phyloP scores from a whole-genome alignment of 2,329 filamentous ascomycete genomes.

The Trichoderma koningiopsis region DNA sequence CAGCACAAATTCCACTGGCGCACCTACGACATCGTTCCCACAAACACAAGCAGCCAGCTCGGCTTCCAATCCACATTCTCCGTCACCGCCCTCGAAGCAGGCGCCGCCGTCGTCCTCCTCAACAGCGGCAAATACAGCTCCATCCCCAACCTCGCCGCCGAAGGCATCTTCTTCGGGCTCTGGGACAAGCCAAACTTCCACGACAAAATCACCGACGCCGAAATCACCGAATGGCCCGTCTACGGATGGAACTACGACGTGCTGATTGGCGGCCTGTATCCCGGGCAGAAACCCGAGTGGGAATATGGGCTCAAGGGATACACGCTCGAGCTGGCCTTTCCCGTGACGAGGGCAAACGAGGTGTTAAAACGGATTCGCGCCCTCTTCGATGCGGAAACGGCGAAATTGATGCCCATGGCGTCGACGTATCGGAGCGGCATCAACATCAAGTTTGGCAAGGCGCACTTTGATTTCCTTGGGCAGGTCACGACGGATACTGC shows the following conservation, averaged over 20 bases:
- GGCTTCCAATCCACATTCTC: slow-evolving; percentile 58
- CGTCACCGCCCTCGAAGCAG: slow-evolving; percentile 47
- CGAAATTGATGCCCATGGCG: slow-evolving; percentile 50
- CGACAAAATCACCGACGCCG: slow-evolving; percentile 50
- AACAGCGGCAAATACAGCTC: slow-evolving; percentile 51
- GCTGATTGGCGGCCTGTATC: slow-evolving; percentile 54
- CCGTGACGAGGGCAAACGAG: slow-evolving; percentile 51
- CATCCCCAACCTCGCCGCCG: slow-evolving; percentile 52
- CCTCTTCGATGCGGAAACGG: slow-evolving; percentile 51
- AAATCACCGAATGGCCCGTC: slow-evolving; percentile 51
- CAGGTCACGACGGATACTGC: slow-evolving; percentile 52
- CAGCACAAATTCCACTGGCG: slow-evolving; percentile 54
- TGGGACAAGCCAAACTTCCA: slow-evolving; percentile 57
- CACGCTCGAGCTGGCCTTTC: slow-evolving; percentile 55
- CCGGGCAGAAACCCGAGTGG: slow-evolving; percentile 51
- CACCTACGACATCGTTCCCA: slow-evolving; percentile 52
- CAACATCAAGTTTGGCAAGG: slow-evolving; percentile 55
- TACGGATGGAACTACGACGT: slow-evolving; percentile 58
- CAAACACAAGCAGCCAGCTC: slow-evolving; percentile 45
- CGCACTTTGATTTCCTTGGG: slow-evolving; percentile 52
- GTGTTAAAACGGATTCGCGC: slow-evolving; percentile 51
- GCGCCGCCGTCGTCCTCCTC: slow-evolving; percentile 45
- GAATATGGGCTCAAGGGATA: slow-evolving; percentile 51
- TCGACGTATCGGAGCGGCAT: slow-evolving; percentile 55
- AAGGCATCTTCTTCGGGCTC: slow-evolving; percentile 51